These are phyloP conservation scores for Nitzschia palea DNA, from an alignment of 108 stramenopile genomes.

Conservation along the genomic window DNA sequence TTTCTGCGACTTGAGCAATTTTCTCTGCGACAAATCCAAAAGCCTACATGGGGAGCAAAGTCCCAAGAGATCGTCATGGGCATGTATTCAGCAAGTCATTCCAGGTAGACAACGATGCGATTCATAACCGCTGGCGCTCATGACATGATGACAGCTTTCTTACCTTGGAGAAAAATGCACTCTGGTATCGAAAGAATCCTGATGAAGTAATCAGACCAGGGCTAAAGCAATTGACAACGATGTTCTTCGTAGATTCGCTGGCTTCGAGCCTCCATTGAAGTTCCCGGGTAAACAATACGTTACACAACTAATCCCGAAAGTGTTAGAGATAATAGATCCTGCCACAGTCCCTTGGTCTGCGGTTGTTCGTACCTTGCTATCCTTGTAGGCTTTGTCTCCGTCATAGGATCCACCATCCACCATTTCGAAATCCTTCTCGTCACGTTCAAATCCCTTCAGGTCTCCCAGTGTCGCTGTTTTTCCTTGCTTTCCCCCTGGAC, in stretches of 20 bases:
- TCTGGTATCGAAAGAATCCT: conserved; percentile 88
- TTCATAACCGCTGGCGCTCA: no score
- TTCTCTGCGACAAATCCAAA: conserved; percentile 19
- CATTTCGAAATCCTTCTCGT: conserved; percentile 75
- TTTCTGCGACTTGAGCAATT: conserved; percentile 24
- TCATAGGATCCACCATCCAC: conserved; percentile 82
- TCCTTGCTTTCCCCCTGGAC: conserved; percentile 82
- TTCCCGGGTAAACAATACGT: conserved; percentile 84
- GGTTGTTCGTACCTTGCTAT: conserved; percentile 47
- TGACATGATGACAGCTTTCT: not conserved
- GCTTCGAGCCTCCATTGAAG: conserved; percentile 58
- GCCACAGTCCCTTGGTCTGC: not conserved
- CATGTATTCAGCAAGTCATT: no score
- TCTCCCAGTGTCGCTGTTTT: conserved; percentile 72
- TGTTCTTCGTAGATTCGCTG: conserved; percentile 34
- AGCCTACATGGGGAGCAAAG: conserved; percentile 6
- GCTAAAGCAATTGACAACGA: conserved; percentile 72
- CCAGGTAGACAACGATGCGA: no score
- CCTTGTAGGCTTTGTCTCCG: conserved; percentile 92
- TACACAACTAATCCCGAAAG: conserved; percentile 88
- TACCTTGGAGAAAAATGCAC: conserved; percentile 70
- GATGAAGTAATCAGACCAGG: conserved; percentile 84
- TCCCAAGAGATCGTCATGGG: no score
- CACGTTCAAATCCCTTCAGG: conserved; percentile 65
- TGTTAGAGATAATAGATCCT: no score